These are phyloP conservation scores for Aspergillus sp. DNA, from an alignment of 2,329 filamentous ascomycete genomes.

Conservation along the genomic window DNA sequence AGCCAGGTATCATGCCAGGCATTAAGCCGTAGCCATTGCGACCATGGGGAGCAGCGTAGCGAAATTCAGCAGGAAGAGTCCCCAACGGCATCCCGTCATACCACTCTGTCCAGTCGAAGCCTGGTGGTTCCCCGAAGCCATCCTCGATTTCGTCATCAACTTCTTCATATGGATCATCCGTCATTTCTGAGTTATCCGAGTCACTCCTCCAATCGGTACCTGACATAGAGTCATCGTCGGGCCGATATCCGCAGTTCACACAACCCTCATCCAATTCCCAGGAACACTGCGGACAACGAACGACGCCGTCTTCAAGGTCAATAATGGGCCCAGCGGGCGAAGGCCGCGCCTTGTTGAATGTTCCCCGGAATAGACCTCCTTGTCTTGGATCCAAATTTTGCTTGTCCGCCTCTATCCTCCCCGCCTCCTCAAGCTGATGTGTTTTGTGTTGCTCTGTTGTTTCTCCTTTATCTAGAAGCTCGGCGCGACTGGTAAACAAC, in stretches of 20 bases:
- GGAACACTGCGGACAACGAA: conserved; percentile 62
- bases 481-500: conserved; percentile 59
- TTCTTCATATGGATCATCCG: conserved; percentile 22
- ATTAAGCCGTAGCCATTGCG: not conserved
- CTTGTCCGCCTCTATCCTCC: conserved; percentile 60
- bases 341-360: conserved; percentile 44
- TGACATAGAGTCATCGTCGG: conserved; percentile 43
- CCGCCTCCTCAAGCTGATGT: conserved; percentile 60
- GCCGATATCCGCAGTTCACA: conserved; percentile 54
- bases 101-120: conserved; percentile 20
- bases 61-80: conserved; percentile 14
- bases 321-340: conserved; percentile 44
- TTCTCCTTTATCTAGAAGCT: conserved; percentile 63
- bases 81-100: conserved; percentile 14
- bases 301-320: conserved; percentile 60
- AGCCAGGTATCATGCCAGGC: not conserved
- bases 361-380: conserved; percentile 64
- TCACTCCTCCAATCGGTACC: conserved; percentile 45
- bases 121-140: conserved; percentile 31
- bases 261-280: conserved; percentile 65
- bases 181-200: conserved; percentile 46
- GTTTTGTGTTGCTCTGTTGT: conserved; percentile 60
- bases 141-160: conserved; percentile 26
- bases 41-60: conserved; percentile 5
- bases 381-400: conserved; percentile 48